Base-by-base conservation (phyloP, 306 rosid species). In the Arachis stenosperma region DNA sequence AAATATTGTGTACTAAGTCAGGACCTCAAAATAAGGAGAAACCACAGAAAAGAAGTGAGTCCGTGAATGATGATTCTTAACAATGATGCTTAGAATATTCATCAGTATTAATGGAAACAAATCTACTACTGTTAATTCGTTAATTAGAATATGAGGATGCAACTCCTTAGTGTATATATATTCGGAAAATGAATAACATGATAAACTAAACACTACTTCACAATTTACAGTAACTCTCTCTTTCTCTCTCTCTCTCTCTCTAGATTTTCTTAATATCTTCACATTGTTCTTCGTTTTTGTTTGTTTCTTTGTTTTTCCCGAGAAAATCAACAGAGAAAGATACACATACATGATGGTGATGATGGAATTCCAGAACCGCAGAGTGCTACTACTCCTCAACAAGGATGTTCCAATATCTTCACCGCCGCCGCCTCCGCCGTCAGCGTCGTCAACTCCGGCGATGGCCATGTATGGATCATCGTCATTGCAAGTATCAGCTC, bases 291-390 rank as follows among this genome's bases (percentile, higher is more conserved):
- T 11, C 54, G 5, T 14, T 48, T n/a, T 48, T 48, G 5, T n/a
- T 48, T 48, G 4, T 33, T 33, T 33, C 37, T 33, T 33, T 33
- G 37, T 33, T n/a, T 48, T 48, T 48, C 54, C 54, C 54, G 14
- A 48, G 14, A 48, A 48, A 10, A 46, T 11, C 0, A 50, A 50
- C 8, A 46, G 9, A 46, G 11, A 50, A 12, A 13, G 15, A 50
- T 15, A 5, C 14, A 50, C 51, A 46, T 11, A 44, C 10, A 11
- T n/a, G 4, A 4, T 9, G 12, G 1, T 2, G 6, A 44, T 3
- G 50, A 85, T 85, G 89, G 47, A 57, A 65, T 14, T 52, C 60
- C 48, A 51, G 68, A 79, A 60, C 65, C 83, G 89, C 3, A 85
- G 75, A 60, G 37, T 33, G 4, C 53, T 82, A 37, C 75, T 85